Evolutionary conservation across 306 rosid species (phyloP), one percentile per base, ranked within the genome.

Genomic region (Citrullus amarus): DNA sequence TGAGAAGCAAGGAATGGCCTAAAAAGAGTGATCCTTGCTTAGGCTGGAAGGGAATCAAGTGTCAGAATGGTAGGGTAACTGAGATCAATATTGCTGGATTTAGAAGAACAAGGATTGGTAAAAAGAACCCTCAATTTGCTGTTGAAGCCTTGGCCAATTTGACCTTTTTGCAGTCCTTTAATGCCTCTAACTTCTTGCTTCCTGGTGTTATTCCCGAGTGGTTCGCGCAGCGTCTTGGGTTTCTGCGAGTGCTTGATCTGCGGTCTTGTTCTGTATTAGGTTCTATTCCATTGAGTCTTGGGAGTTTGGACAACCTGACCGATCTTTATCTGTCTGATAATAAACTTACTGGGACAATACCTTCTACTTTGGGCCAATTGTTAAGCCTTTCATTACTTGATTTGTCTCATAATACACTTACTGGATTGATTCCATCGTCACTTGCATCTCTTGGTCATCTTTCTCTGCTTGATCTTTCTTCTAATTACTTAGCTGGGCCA

Each of bases 1-100:
- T 95, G 82, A 90, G 96, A 79, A 79, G 87, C 89, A 88, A 56
- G 83, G 97, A 92, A 51, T 95, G 97, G 98, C 98, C 98, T 50
- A 83, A 66, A 75, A 95, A 92, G 77, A 78, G 79, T 16, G 95
- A 95, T 89, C 97, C 97, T 75, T 95, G 98, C 80, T 54, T 75
- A 50, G 41, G 67, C 44, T 95, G 98, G 98, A 57, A 44, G 39
- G 98, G 97, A 2, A 80, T 92, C 9, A 70, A 60, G 0, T 95
- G 98, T 80, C 84, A 74, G 48, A 86, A 92, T 83, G 98, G 97
- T 66, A 80, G 88, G 59, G 97, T 95, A 80, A 83, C 89, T 72
- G 93, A 86, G 89, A 84, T 95, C 83, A 87, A 89, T 79, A 86
- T 95, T 65, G 88, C 93, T 85, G 96, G 98, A 54, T 95, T 95